These are phyloP conservation scores for Geotrichum siamense DNA, from an alignment of 1,139 yeast genomes.

Conservation along the genomic window DNA sequence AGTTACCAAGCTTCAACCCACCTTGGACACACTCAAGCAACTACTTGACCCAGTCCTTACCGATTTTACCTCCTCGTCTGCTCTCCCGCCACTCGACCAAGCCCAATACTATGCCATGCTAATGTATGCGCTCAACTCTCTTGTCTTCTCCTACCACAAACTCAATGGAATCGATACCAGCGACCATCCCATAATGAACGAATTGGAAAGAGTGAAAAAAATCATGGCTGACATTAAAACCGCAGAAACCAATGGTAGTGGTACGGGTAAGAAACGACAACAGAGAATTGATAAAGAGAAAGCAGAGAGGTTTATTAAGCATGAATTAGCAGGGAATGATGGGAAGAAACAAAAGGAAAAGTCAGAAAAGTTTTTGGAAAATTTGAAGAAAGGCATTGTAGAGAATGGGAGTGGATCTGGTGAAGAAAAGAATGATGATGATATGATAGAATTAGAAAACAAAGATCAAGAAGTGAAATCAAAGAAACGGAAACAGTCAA, in stretches of 20 bases:
- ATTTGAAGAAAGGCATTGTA: constrained; percentile 14
- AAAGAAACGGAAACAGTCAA: too few species aligned
- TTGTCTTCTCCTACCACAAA: constrained; percentile 52
- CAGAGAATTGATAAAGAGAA: constrained; percentile 31
- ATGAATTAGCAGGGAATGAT: constrained; percentile 45
- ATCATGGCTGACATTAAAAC: constrained; percentile 51
- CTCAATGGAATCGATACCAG: constrained; percentile 52
- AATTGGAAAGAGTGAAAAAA: constrained; percentile 59
- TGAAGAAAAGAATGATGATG: too few species aligned
- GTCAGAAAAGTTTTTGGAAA: constrained; percentile 14
- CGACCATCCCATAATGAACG: constrained; percentile 59
- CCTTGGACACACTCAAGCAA: background rate
- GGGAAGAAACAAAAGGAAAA: constrained; percentile 20
- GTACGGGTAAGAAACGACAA: constrained; percentile 18
- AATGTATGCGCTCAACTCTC: constrained; percentile 38
- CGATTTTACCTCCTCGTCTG: constrained; percentile 25
- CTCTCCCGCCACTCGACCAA: constrained; percentile 30
- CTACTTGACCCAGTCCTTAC: background rate
- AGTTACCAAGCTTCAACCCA: constrained; percentile 27
- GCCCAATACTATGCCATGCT: constrained; percentile 34
- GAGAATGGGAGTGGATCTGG: too few species aligned
- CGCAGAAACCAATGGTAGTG: constrained; percentile 13
- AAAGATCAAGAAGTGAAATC: too few species aligned
- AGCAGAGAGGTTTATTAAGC: constrained; percentile 42
- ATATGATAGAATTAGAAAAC: too few species aligned